Percentiles rank a stretch among this genome's conserved stretches.
phyloP scores from a whole-genome alignment of 2,329 filamentous ascomycete species.

The Lachnellula willkommii region DNA sequence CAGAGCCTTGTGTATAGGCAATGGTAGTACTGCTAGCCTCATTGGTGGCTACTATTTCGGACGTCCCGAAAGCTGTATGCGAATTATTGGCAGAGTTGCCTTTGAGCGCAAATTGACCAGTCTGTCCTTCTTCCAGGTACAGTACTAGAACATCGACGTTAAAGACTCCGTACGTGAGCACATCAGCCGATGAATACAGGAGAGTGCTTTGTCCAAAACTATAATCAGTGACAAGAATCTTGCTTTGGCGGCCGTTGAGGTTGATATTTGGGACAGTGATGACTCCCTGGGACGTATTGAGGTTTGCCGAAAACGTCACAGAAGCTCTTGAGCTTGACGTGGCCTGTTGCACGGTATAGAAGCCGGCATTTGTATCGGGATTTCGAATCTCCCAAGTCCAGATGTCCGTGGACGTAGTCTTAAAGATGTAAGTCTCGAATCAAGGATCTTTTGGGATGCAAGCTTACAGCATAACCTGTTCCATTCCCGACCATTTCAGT shows the following conservation, averaged over 20 bases:
- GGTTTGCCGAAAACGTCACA: constrained; percentile 42
- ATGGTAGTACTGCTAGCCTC: constrained; percentile 33
- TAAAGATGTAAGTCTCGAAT: constrained; percentile 7
- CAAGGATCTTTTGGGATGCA: neutral
- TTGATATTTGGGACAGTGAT: constrained; percentile 42
- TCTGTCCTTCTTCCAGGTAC: constrained; percentile 45
- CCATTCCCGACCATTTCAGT: constrained; percentile 52
- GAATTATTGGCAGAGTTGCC: constrained; percentile 30
- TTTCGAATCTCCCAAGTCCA: constrained; percentile 50
- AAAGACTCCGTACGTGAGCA: constrained; percentile 44
- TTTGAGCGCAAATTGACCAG: constrained; percentile 46
- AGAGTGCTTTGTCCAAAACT: constrained; percentile 41
- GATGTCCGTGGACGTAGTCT: constrained; percentile 34
- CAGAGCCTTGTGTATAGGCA: constrained; percentile 43
- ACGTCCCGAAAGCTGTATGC: constrained; percentile 38
- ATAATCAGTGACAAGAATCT: constrained; percentile 51
- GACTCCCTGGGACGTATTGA: constrained; percentile 43
- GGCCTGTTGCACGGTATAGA: constrained; percentile 46
- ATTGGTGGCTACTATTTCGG: constrained; percentile 30
- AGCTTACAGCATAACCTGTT: constrained; percentile 39
- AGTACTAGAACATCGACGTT: constrained; percentile 43
- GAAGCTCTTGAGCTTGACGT: constrained; percentile 40
- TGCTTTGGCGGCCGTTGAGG: constrained; percentile 47
- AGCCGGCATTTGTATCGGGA: constrained; percentile 44
- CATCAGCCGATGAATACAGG: constrained; percentile 47